A percentile compares a stretch with the other conserved stretches of the same genome.
phyloP scores from a whole-genome alignment of 441 rosid species.

The Sinapis alba region DNA sequence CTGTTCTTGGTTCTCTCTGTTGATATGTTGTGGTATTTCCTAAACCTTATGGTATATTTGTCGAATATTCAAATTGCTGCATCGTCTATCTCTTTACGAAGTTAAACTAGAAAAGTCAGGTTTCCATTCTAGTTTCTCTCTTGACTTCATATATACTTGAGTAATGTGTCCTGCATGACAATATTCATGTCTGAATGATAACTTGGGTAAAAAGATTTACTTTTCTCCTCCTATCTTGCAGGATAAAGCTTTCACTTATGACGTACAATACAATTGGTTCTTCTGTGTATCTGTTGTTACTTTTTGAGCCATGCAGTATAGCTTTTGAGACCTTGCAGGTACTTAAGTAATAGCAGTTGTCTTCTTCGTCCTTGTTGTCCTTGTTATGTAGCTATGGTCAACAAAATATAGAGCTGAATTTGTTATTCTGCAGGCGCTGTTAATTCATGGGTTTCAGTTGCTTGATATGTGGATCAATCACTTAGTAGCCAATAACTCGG shows the following conservation, averaged over 20 bases:
- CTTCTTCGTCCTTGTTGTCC: neutral
- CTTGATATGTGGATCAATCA: constrained; percentile 93
- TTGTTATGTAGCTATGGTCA: constrained; percentile 5
- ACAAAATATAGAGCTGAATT: constrained; percentile 3
- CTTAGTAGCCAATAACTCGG: constrained; percentile 59
- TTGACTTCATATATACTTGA: neutral
- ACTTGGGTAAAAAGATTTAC: constrained; percentile 2
- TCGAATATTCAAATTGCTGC: constrained; percentile 1
- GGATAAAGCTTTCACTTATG: constrained; percentile 78
- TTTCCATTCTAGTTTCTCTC: constrained; percentile 1
- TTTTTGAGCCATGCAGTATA: constrained; percentile 95
- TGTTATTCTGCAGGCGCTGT: constrained; percentile 65
- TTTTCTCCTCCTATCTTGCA: constrained; percentile 44
- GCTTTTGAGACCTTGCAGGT: constrained; percentile 99
- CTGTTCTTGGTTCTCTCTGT: constrained; percentile 74
- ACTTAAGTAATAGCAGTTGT: constrained; percentile 22
- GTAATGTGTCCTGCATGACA: neutral
- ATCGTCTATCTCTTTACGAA: neutral
- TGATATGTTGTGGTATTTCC: constrained; percentile 77
- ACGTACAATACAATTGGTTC: constrained; percentile 63
- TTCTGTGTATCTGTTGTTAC: constrained; percentile 76
- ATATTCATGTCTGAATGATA: constrained; percentile 2
- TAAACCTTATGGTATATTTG: constrained; percentile 28
- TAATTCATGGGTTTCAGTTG: constrained; percentile 96
- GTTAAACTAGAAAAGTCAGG: neutral